Percentiles rank a stretch among this genome's conserved stretches.
These are phyloP conservation scores for Arxiozyma bovina DNA, from an alignment of 1,139 yeast species.

Conservation along the genomic window DNA sequence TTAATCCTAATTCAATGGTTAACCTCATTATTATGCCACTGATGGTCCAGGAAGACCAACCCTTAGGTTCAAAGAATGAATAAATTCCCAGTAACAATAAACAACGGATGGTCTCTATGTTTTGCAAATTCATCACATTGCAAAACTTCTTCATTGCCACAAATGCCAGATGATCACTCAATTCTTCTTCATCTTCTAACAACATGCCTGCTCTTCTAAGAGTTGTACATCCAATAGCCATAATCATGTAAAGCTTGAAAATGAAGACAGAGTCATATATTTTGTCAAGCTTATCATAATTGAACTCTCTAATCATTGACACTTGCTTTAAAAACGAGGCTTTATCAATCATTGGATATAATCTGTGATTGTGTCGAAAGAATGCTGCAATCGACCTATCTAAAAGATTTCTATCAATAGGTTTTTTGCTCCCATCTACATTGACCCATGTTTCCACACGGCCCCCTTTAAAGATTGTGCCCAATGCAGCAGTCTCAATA, in stretches of 20 bases:
- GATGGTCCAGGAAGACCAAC: constrained; percentile 41
- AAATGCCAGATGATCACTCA: constrained; percentile 33
- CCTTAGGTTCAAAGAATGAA: constrained; percentile 39
- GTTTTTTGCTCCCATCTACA: constrained; percentile 16
- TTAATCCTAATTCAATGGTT: constrained; percentile 37
- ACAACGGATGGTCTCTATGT: constrained; percentile 34
- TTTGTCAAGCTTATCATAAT: constrained; percentile 15
- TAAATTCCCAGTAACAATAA: constrained; percentile 38
- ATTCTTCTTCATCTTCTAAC: constrained; percentile 29
- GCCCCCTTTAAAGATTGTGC: constrained; percentile 27
- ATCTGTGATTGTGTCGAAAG: constrained; percentile 38
- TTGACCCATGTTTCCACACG: constrained; percentile 19
- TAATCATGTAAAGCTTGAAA: constrained; percentile 41
- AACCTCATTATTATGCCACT: constrained; percentile 40
- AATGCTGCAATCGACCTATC: constrained; percentile 35
- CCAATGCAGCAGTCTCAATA: constrained; percentile 24
- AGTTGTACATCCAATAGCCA: constrained; percentile 43
- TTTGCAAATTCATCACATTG: constrained; percentile 33
- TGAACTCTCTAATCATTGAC: constrained; percentile 29
- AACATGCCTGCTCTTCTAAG: constrained; percentile 36
- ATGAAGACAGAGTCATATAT: constrained; percentile 23
- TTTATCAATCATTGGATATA: constrained; percentile 39
- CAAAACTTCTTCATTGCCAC: constrained; percentile 34
- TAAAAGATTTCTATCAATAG: constrained; percentile 23
- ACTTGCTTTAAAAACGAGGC: constrained; percentile 32